Conservation (phyloP, 768 basidiomycete species). For the Trametes coccinea region DNA sequence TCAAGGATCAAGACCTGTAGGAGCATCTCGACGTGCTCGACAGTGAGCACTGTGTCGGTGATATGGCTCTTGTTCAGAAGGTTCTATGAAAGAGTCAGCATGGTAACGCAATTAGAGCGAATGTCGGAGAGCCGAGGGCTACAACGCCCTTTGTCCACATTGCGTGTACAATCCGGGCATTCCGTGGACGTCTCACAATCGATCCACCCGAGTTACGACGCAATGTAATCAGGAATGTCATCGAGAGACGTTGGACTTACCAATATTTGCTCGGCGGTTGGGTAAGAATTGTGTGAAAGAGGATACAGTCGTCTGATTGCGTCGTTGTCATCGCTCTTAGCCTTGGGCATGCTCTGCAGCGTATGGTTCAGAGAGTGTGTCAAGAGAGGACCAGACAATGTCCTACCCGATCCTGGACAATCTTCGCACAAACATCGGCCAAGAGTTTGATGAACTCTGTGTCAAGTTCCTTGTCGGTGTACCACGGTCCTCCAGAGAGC, state of each 20-base stretch:
- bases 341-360: slow-evolving; percentile 69
- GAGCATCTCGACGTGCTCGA: slow-evolving; percentile 89
- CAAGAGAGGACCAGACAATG: neutral
- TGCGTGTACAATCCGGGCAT: no score
- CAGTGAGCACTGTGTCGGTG: slow-evolving; percentile 75
- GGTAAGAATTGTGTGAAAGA: slow-evolving; percentile 68
- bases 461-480: slow-evolving; percentile 93
- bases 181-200: no score
- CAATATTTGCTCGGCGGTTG: slow-evolving; percentile 74
- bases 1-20: slow-evolving; percentile 88
- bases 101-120: no score
- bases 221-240: neutral
- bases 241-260: slow-evolving; percentile 13
- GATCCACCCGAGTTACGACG: no score
- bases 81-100: slow-evolving; percentile 32
- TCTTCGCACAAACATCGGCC: slow-evolving; percentile 71
- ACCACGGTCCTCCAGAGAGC: slow-evolving; percentile 96
- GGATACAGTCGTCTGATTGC: slow-evolving; percentile 43
- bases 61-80: slow-evolving; percentile 74
- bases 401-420: slow-evolving; percentile 70
- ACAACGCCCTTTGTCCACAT: no score
- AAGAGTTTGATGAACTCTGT: slow-evolving; percentile 86
- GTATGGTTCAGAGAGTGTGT: neutral
- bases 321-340: slow-evolving; percentile 36
- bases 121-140: no score